phyloP scores from a whole-genome alignment of 768 basidiomycete genomes.

The Boletus pseudo-olivaceus region DNA sequence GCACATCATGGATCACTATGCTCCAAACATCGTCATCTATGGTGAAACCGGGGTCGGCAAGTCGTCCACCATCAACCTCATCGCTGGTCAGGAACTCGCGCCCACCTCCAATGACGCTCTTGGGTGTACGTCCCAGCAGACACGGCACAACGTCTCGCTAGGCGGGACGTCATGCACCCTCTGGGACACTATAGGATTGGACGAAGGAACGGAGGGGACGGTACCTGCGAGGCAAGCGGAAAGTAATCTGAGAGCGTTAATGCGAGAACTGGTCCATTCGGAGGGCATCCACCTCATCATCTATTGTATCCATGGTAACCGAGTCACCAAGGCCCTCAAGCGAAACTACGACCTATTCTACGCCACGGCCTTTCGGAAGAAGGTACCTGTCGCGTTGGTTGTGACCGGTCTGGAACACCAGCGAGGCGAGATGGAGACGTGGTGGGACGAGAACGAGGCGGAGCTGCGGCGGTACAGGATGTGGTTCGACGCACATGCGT shows the following conservation, averaged over 20 bases:
- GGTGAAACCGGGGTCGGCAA: slow-evolving; percentile 6
- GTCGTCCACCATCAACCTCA: slow-evolving; percentile 9
- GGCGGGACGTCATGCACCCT: neutral
- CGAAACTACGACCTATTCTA: slow-evolving; percentile 34
- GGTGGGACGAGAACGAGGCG: slow-evolving; percentile 27
- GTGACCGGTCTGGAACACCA: slow-evolving; percentile 35
- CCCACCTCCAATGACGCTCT: neutral
- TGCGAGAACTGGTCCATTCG: neutral
- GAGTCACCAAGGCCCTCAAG: slow-evolving; percentile 3
- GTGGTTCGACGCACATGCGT: slow-evolving; percentile 18
- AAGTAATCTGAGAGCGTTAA: neutral
- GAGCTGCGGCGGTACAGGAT: slow-evolving; percentile 26
- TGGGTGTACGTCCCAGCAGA: slow-evolving; percentile 4
- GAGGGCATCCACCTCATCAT: neutral
- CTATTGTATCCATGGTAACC: neutral
- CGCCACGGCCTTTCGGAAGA: slow-evolving; percentile 29
- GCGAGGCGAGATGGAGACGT: slow-evolving; percentile 17
- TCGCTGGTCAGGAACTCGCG: neutral
- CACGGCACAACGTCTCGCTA: neutral
- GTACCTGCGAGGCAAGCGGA: neutral
- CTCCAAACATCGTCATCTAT: slow-evolving; percentile 6
- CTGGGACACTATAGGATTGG: slow-evolving; percentile 2
- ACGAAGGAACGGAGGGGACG: neutral
- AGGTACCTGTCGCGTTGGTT: slow-evolving; percentile 34
- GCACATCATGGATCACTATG: neutral